phyloP scores from a whole-genome alignment of 2,329 filamentous ascomycete genomes.

The Aspergillus vadensis region DNA sequence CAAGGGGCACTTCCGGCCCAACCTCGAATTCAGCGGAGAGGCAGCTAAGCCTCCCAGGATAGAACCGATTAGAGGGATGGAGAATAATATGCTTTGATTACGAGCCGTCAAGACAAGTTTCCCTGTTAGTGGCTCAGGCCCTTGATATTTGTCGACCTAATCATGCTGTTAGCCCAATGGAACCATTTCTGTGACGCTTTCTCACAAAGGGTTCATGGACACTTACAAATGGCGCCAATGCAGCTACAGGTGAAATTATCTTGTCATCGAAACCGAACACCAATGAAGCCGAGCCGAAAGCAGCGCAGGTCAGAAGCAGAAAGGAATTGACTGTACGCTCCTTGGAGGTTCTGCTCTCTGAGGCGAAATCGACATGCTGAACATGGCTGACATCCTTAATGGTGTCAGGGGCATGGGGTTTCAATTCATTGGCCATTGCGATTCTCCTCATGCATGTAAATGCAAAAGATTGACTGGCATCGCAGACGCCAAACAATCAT shows the following conservation, averaged over 20 bases:
- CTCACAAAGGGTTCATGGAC: not conserved
- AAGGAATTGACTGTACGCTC: conserved; percentile 28
- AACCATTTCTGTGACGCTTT: not conserved
- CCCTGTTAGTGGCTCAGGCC: conserved; percentile 27
- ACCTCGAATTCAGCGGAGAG: conserved; percentile 35
- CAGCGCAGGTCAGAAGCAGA: conserved; percentile 30
- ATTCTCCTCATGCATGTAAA: not conserved
- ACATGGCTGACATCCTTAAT: conserved; percentile 9
- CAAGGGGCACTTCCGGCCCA: conserved; percentile 40
- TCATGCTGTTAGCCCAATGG: not conserved
- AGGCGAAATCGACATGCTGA: conserved; percentile 26
- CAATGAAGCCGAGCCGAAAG: conserved; percentile 35
- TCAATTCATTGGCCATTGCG: not conserved
- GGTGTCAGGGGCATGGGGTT: not conserved
- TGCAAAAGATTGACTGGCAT: not conserved
- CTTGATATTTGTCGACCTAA: conserved; percentile 35
- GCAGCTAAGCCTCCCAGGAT: conserved; percentile 36
- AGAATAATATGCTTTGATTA: conserved; percentile 40
- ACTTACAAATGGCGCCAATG: conserved; percentile 32
- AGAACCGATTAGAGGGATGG: conserved; percentile 39
- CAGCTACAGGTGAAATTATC: conserved; percentile 35
- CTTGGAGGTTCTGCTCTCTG: not conserved
- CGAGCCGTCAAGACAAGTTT: conserved; percentile 32
- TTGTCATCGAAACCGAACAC: conserved; percentile 39
- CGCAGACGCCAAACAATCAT: not conserved